A percentile compares a stretch with the other conserved stretches of the same genome.
These are phyloP conservation scores for Citrus hindsii DNA, from an alignment of 345 rosid species.

Conservation along the genomic window DNA sequence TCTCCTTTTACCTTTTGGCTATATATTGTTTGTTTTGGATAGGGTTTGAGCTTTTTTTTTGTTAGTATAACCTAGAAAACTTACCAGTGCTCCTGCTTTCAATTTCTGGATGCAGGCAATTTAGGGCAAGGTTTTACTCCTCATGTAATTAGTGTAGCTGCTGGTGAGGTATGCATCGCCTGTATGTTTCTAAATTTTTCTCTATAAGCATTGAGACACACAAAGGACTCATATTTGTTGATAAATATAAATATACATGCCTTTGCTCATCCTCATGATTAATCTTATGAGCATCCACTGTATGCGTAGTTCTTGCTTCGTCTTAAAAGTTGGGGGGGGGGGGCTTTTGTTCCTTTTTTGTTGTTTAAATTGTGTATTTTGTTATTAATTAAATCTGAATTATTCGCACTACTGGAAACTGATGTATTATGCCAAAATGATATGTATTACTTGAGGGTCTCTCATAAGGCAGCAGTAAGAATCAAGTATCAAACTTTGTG, in stretches of 20 bases:
- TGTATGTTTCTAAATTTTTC: background rate
- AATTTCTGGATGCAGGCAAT: slow-evolving; percentile 47
- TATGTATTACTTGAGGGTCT: background rate
- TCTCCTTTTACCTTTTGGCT: background rate
- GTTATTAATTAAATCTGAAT: background rate
- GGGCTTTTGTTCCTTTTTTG: background rate
- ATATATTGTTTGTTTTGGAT: background rate
- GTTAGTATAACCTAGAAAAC: background rate
- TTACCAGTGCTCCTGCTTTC: background rate
- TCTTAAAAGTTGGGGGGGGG: background rate
- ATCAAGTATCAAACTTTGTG: background rate
- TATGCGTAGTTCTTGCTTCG: background rate
- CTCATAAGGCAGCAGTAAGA: background rate
- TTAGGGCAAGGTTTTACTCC: slow-evolving; percentile 77
- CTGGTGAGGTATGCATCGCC: slow-evolving; percentile 70
- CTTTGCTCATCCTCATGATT: background rate
- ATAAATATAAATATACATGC: background rate
- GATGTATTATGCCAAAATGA: background rate
- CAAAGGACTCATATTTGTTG: background rate
- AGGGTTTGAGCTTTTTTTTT: background rate
- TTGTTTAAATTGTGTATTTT: background rate
- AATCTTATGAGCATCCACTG: background rate
- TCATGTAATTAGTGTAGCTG: slow-evolving; percentile 62
- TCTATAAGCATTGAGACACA: background rate
- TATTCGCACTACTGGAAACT: background rate